Conservation (phyloP, 108 stramenopile species). For the Nannochloropsis gaditana region DNA sequence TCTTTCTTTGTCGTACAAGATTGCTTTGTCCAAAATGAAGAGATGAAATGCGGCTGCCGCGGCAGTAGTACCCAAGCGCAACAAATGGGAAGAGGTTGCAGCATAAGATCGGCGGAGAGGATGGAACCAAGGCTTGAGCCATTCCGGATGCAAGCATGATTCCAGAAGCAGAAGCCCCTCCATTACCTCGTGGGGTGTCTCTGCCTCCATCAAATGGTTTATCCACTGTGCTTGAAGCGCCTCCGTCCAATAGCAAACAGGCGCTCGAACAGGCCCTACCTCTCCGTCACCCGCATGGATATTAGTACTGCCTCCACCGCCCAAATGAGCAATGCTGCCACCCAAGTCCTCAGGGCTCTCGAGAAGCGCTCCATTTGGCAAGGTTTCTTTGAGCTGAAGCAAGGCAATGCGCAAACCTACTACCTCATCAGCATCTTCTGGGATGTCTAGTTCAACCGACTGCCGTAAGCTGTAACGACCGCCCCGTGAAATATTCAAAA, state of each 20-base stretch:
- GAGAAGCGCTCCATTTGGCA: not conserved
- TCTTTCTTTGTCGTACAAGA: conserved; percentile 39
- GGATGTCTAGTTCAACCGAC: not conserved
- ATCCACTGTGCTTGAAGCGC: not conserved
- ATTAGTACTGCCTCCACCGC: not conserved
- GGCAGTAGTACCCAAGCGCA: conserved; percentile 33
- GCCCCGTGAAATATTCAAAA: not conserved
- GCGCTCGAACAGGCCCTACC: not conserved
- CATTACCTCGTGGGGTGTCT: conserved; percentile 35
- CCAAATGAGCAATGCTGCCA: not conserved
- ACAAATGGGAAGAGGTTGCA: conserved; percentile 26
- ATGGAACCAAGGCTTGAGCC: conserved; percentile 40
- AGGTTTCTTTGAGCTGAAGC: not conserved
- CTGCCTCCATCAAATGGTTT: conserved; percentile 10
- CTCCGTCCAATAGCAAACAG: not conserved
- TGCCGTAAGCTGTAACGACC: not conserved
- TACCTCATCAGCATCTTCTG: not conserved
- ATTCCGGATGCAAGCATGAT: conserved; percentile 41
- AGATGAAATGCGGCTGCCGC: conserved; percentile 40
- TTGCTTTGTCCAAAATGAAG: conserved; percentile 33
- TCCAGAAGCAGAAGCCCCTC: conserved; percentile 41
- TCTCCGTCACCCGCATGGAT: not conserved
- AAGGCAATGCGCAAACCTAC: conserved; percentile 13
- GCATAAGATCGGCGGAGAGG: conserved; percentile 21
- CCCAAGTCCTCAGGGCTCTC: not conserved